These are phyloP conservation scores for Dentiscutata heterogama DNA, from an alignment of 371 early-diverging fungal genomes.

Conservation along the genomic window DNA sequence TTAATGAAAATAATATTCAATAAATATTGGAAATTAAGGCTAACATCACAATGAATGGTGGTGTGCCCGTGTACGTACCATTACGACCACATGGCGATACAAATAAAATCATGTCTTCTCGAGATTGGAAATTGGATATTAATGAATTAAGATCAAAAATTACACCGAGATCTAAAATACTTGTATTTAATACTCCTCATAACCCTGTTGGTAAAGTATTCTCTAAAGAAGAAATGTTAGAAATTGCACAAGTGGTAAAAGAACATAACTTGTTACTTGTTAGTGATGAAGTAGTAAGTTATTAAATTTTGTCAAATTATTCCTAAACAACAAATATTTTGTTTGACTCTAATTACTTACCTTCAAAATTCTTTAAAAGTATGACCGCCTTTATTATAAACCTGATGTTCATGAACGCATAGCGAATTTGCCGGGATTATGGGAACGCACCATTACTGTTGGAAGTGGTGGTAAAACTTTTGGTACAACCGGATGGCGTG, in stretches of 20 bases:
- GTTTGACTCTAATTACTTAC: background rate
- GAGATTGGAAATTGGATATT: conserved; percentile 90
- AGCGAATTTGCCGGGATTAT: conserved; percentile 85
- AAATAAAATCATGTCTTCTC: conserved; percentile 62
- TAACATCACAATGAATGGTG: conserved; percentile 91
- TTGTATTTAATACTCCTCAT: conserved; percentile 96
- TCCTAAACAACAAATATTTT: conserved; percentile 20
- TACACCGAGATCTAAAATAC: conserved; percentile 83
- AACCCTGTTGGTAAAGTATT: conserved; percentile 95
- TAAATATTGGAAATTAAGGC: conserved; percentile 55
- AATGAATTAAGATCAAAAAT: conserved; percentile 83
- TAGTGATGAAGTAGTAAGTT: conserved; percentile 90
- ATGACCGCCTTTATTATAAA: conserved; percentile 90
- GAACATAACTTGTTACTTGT: conserved; percentile 89
- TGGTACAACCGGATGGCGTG: conserved; percentile 97
- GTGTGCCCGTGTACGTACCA: conserved; percentile 86
- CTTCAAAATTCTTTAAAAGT: conserved; percentile 55
- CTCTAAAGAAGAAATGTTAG: conserved; percentile 79
- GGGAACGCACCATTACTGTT: conserved; percentile 93
- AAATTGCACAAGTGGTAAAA: conserved; percentile 82
- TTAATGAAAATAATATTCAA: background rate
- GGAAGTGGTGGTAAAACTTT: conserved; percentile 96
- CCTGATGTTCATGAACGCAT: conserved; percentile 78
- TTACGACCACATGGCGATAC: conserved; percentile 69
- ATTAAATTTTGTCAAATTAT: background rate